Evolutionary conservation across 2,329 filamentous ascomycete species (phyloP), one percentile per base, ranked within the genome.

Genomic region (Ceratocystis diversiconidia): DNA sequence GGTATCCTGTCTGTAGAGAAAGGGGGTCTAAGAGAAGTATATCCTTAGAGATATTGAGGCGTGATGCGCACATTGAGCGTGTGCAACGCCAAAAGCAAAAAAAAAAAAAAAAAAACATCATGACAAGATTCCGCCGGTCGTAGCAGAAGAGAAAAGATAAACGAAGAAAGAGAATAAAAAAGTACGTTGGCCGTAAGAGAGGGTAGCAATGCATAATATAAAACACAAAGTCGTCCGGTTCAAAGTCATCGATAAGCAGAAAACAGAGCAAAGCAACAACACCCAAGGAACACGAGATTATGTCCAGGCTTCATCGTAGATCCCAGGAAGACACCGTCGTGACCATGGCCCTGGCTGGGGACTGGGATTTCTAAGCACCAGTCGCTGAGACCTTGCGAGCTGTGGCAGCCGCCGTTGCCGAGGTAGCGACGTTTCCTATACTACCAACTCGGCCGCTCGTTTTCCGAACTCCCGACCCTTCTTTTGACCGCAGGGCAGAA

Each of bases 361-460:
- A 68, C 61, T 69, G 68, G 65, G 65, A 66, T 65, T 67, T 69
- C 73, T 75, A 76, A 67, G 74, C 73, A 63, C 76, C 66, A 25
- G 66, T 68, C 19, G 66, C 79, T 62, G 80, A 83, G 66, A 83
- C 79, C 75, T 84, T 85, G 68, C 82, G 77, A 48, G 76, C 77
- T 28, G 79, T 76, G 5, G 79, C 76, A 30, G 75, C 72, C 67
- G 75, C 76, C 50, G 73, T 75, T 63, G 75, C 75, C 30, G 66
- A 65, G 10, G 62, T 30, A n/a, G 48, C 30, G 2, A 61, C 52
- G 60, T 41, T 65, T n/a, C 76, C 80, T 66, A 82, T 76, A 72
- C 84, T 87, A 62, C 83, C 85, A 15, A 87, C 77, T 52, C 85
- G 80, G 46, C 85, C 85, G 70, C 84, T 87, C 3, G 82, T 85